Percentiles rank a stretch among this genome's conserved stretches.
Evolutionary conservation across 225 moss, liverwort and hornwort genomes (phyloP).

Genomic region (Pleurozium schreberi): DNA sequence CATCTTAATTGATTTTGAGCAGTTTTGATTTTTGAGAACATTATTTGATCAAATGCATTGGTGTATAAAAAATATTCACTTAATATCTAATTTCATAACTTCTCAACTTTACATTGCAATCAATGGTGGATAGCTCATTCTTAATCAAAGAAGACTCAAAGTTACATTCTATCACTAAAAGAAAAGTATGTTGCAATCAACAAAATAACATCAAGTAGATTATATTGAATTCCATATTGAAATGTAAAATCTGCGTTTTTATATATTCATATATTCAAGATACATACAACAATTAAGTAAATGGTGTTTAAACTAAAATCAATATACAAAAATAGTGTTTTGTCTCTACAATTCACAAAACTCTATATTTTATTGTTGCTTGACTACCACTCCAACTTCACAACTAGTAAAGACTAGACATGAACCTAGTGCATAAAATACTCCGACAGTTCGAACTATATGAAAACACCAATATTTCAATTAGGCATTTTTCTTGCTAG

Average conservation of each 20-base stretch:
- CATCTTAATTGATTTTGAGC: neutral
- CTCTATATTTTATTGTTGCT: neutral
- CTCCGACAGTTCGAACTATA: accelerated
- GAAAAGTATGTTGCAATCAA: too few species aligned
- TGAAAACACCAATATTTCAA: neutral
- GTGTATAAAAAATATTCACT: neutral
- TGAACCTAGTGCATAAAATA: neutral
- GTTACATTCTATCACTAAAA: too few species aligned
- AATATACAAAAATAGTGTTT: neutral
- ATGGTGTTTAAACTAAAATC: neutral
- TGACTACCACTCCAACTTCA: neutral
- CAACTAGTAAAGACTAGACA: neutral
- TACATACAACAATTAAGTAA: neutral
- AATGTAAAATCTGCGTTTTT: too few species aligned
- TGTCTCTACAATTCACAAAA: neutral
- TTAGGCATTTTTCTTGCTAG: accelerated
- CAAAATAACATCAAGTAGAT: too few species aligned
- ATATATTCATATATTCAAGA: neutral
- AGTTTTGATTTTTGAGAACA: neutral
- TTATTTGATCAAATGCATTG: neutral
- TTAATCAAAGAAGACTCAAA: too few species aligned
- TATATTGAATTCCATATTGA: too few species aligned
- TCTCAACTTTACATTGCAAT: neutral
- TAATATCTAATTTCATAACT: neutral
- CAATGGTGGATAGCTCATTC: too few species aligned